Conservation (phyloP, 768 basidiomycete genomes). For the Lenzites betulinus region DNA sequence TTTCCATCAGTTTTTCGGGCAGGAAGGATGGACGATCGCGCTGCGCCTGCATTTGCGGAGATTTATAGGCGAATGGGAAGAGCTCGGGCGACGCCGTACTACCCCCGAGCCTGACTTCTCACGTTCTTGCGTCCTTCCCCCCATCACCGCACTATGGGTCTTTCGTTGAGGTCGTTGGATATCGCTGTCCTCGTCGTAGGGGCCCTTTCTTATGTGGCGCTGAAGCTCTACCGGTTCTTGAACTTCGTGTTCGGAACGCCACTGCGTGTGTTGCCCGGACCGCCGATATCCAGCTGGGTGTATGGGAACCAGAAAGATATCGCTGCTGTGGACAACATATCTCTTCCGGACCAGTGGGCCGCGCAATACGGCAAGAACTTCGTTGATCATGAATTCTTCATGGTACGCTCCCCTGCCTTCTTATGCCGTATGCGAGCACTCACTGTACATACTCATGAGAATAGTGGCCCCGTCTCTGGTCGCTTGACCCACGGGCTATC, state of each 20-base stretch:
- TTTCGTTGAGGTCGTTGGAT: too few species aligned
- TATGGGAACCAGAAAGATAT: conserved; percentile 54
- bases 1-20: too few species aligned
- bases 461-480: not conserved
- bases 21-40: too few species aligned
- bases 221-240: not conserved
- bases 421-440: not conserved
- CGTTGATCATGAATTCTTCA: conserved; percentile 44
- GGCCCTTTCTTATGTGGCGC: not conserved
- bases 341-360: conserved; percentile 41
- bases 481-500: conserved; percentile 58
- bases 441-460: not conserved
- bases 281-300: conserved; percentile 44
- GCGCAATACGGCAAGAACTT: conserved; percentile 49
- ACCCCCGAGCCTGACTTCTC: too few species aligned
- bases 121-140: too few species aligned
- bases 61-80: not conserved
- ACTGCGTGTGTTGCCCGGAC: conserved; percentile 51
- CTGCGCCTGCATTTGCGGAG: not conserved
- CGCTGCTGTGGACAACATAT: conserved; percentile 43
- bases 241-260: conserved; percentile 34
- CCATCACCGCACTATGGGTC: too few species aligned
- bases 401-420: conserved; percentile 35
- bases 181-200: not conserved
- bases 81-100: too few species aligned